Evolutionary conservation across 192 early-diverging fungal species (phyloP).

Genomic region (Coemansia sp.): DNA sequence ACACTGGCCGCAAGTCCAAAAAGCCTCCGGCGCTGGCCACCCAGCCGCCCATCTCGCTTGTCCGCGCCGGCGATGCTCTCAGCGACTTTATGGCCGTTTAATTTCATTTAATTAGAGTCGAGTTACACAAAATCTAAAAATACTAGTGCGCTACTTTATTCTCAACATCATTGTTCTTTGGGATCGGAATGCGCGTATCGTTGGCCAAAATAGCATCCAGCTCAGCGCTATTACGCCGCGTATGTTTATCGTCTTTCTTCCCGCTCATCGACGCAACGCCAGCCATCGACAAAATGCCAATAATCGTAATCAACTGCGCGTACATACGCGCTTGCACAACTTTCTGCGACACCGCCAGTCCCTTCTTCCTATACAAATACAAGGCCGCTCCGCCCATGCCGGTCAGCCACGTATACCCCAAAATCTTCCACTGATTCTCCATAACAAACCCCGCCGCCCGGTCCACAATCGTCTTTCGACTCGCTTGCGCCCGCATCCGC

Average conservation of each 20-base stretch:
- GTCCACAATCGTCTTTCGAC: slow-evolving; percentile 16
- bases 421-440: slow-evolving; percentile 50
- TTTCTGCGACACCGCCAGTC: slow-evolving; percentile 63
- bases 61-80: slow-evolving; percentile 54
- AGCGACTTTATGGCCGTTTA: slow-evolving; percentile 40
- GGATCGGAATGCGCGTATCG: slow-evolving; percentile 21
- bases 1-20: slow-evolving; percentile 61
- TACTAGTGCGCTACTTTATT: background rate
- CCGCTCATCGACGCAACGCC: slow-evolving; percentile 50
- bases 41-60: slow-evolving; percentile 55
- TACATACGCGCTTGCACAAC: slow-evolving; percentile 72
- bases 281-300: slow-evolving; percentile 62
- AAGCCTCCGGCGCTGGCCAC: slow-evolving; percentile 62
- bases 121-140: background rate
- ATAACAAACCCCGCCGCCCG: slow-evolving; percentile 34
- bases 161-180: background rate
- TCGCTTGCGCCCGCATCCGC: slow-evolving; percentile 8
- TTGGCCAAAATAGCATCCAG: slow-evolving; percentile 40
- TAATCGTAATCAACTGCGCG: slow-evolving; percentile 65
- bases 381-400: slow-evolving; percentile 42
- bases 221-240: slow-evolving; percentile 37
- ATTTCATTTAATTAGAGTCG: background rate
- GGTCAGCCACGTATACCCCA: slow-evolving; percentile 53
- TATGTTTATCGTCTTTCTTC: slow-evolving; percentile 22
- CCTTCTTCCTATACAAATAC: slow-evolving; percentile 50